phyloP scores from a whole-genome alignment of 2,329 filamentous ascomycete genomes.

The Calonectria pauciramosa region DNA sequence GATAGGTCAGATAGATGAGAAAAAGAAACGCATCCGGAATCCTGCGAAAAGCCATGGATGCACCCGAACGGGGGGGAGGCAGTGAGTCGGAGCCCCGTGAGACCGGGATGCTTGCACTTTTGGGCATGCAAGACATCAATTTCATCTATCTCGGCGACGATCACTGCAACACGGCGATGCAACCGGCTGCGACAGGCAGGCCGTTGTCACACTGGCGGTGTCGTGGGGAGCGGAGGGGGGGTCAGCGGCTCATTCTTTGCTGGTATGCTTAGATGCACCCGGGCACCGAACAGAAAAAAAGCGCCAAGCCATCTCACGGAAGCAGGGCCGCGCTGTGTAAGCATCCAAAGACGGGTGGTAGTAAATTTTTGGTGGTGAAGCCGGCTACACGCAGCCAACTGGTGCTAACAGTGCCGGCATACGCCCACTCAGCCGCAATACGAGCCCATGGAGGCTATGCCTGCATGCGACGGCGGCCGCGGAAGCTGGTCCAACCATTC shows the following conservation, averaged over 20 bases:
- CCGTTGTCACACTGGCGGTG: not conserved
- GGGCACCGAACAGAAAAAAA: not conserved
- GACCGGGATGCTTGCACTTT: slow-evolving; percentile 14
- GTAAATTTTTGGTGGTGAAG: not conserved
- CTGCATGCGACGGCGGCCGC: slow-evolving; percentile 23
- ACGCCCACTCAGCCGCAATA: slow-evolving; percentile 33
- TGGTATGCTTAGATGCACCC: slow-evolving; percentile 5
- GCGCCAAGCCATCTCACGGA: not conserved
- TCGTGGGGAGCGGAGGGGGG: not conserved
- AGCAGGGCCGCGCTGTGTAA: not conserved
- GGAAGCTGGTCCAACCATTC: slow-evolving; percentile 10
- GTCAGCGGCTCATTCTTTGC: not conserved
- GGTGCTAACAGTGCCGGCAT: slow-evolving; percentile 13
- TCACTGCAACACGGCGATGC: slow-evolving; percentile 1
- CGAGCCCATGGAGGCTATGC: slow-evolving; percentile 43
- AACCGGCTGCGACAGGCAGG: not conserved
- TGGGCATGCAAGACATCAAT: slow-evolving; percentile 12
- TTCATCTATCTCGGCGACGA: slow-evolving; percentile 19
- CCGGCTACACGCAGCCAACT: not conserved
- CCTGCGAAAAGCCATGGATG: slow-evolving; percentile 13
- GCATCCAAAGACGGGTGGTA: not conserved
- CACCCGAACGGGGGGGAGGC: slow-evolving; percentile 9
- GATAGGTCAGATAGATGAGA: slow-evolving; percentile 2
- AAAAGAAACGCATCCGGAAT: slow-evolving; percentile 19
- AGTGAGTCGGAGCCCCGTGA: slow-evolving; percentile 5